Evolutionary conservation across 2,329 filamentous ascomycete species (phyloP).

Genomic region (Penicillium sp.): DNA sequence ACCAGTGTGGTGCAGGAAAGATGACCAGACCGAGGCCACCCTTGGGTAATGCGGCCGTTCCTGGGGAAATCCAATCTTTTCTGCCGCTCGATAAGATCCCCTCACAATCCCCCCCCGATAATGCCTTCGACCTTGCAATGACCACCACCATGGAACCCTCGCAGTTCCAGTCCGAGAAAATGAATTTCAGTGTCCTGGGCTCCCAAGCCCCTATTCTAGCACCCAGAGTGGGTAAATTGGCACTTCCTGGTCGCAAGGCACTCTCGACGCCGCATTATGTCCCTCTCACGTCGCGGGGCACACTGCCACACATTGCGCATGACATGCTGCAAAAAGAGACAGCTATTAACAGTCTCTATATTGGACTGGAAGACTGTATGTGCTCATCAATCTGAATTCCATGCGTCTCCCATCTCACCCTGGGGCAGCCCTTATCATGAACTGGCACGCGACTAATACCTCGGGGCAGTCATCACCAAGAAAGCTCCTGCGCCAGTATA

Average conservation of each 20-base stretch:
- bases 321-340: slow-evolving; percentile 74
- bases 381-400: slow-evolving; percentile 15
- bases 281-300: slow-evolving; percentile 78
- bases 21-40: not conserved
- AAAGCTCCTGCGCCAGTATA: slow-evolving; percentile 57
- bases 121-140: slow-evolving; percentile 13
- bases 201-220: slow-evolving; percentile 40
- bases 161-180: slow-evolving; percentile 31
- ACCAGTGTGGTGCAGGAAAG: not conserved
- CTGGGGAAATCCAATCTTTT: slow-evolving; percentile 6
- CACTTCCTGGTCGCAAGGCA: slow-evolving; percentile 64
- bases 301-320: slow-evolving; percentile 84
- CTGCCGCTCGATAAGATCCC: slow-evolving; percentile 25
- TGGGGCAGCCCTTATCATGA: not conserved
- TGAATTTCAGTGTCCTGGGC: slow-evolving; percentile 44
- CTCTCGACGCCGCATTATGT: slow-evolving; percentile 84
- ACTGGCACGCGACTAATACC: slow-evolving; percentile 31
- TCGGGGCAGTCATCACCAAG: slow-evolving; percentile 64
- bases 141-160: slow-evolving; percentile 36
- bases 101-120: slow-evolving; percentile 1
- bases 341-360: slow-evolving; percentile 70
- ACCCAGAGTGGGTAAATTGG: slow-evolving; percentile 70
- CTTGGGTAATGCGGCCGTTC: not conserved
- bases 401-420: not conserved
- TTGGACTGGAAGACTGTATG: slow-evolving; percentile 92